A percentile compares a stretch with the other conserved stretches of the same genome.
Conservation (phyloP, 2,329 filamentous ascomycete genomes). For the Exophiala bonariae region DNA sequence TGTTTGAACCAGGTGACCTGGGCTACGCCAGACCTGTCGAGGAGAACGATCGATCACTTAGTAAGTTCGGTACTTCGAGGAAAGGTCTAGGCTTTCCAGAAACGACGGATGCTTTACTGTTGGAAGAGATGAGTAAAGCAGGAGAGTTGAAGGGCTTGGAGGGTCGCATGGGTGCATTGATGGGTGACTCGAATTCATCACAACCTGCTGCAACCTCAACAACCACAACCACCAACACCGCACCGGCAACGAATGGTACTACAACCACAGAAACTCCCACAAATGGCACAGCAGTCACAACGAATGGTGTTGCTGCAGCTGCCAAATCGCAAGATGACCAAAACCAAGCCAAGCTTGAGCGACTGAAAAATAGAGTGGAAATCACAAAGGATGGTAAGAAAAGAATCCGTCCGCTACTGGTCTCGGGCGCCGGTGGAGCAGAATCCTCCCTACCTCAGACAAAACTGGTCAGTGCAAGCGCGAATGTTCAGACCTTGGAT, state of each 20-base stretch:
- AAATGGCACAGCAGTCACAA: constrained; percentile 34
- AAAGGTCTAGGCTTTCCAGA: constrained; percentile 90
- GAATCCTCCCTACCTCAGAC: constrained; percentile 87
- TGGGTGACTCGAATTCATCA: constrained; percentile 73
- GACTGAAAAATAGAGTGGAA: constrained; percentile 86
- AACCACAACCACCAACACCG: constrained; percentile 27
- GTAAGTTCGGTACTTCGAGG: constrained; percentile 86
- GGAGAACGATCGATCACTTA: constrained; percentile 89
- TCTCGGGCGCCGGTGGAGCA: constrained; percentile 83
- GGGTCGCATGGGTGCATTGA: constrained; percentile 95
- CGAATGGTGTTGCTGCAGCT: constrained; percentile 26
- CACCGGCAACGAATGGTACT: constrained; percentile 47
- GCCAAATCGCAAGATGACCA: constrained; percentile 47
- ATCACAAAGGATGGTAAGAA: constrained; percentile 98
- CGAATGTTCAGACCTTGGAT: constrained; percentile 40
- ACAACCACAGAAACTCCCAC: constrained; percentile 36
- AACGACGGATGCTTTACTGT: constrained; percentile 79
- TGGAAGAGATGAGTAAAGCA: constrained; percentile 90
- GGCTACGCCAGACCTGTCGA: constrained; percentile 83
- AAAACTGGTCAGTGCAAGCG: constrained; percentile 76
- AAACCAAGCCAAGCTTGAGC: constrained; percentile 61
- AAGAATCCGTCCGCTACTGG: constrained; percentile 84
- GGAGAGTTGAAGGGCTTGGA: constrained; percentile 87
- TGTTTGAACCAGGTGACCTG: constrained; percentile 83
- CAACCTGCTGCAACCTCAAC: constrained; percentile 36